Base-by-base conservation (phyloP, 2,329 filamentous ascomycete species). In the Aspergillus neotritici region DNA sequence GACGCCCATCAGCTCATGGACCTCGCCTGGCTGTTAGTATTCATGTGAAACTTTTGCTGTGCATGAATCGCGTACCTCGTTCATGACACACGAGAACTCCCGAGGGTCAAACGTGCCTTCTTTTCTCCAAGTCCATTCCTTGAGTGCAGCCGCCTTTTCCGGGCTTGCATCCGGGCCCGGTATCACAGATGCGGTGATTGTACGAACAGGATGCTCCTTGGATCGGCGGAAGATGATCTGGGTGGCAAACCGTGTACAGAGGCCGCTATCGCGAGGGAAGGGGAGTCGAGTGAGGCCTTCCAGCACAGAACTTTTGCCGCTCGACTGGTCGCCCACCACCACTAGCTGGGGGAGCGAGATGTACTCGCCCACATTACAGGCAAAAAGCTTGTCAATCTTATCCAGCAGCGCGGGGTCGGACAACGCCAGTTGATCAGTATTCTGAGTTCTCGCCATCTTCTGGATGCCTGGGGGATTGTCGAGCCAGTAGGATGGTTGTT, bases 241-340 rank as follows among this genome's bases (percentile, higher is more conserved):
- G 0, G 71, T 75, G 0, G 71, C 69, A 51, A 70, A 73, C 2
- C 67, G 53, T 2, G 70, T 74, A 36, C 70, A 73, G 3, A 71
- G 51, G 1, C 62, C 63, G 30, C 52, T 56, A 16, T 60, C 68
- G 62, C 50, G 58, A 32, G 29, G 58, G 58, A 14, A 62, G 61
- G 15, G 66, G 58, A 16, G 52, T 50, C 16, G 48, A 16, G 41
- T 65, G 53, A 65, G 44, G 2, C 55, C 61, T 41, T 63, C 61
- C 4, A 66, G 47, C 1, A 65, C 57, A 4, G 58, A 61, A 32
- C 55, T 61, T 32, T 63, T 65, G 2, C 70, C 67, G 36, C 59
- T 62, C 0, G 64, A 70, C 43, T 72, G 66, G 37, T 70, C 68
- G 7, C 69, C 67, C 9, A 62, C 57, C 12, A 68, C 64, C 16